These are phyloP conservation scores for Ostreobium quekettii DNA, from an alignment of 139 green algal genomes.

Conservation along the genomic window DNA sequence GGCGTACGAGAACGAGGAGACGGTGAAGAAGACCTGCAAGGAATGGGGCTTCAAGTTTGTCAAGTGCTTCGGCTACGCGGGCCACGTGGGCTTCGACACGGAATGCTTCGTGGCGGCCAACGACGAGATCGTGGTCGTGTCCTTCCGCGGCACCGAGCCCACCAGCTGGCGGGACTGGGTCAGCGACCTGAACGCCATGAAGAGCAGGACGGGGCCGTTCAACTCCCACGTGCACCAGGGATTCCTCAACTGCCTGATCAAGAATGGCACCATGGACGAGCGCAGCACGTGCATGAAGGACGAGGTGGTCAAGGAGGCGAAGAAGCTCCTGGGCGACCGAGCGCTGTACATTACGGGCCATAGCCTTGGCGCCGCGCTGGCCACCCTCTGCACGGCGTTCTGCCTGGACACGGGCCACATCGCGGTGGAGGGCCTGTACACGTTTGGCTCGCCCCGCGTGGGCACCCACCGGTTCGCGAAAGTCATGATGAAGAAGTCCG, in stretches of 20 bases:
- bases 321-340: neutral
- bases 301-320: neutral
- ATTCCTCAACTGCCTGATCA: neutral
- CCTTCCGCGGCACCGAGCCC: slow-evolving; percentile 76
- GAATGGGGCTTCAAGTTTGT: no score
- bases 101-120: no score
- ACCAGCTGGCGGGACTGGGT: slow-evolving; percentile 33
- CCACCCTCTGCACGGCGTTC: slow-evolving; percentile 49
- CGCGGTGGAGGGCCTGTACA: slow-evolving; percentile 1
- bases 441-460: slow-evolving; percentile 5
- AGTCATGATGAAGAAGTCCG: no score
- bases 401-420: no score
- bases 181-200: slow-evolving; percentile 27
- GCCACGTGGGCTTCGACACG: no score
- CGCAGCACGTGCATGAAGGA: neutral
- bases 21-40: no score
- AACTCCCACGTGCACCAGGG: neutral
- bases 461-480: neutral
- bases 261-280: no score
- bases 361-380: slow-evolving; percentile 50
- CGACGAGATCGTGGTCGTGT: slow-evolving; percentile 35
- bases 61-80: no score
- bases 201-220: neutral
- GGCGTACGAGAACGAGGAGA: no score
- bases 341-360: slow-evolving; percentile 46